Percentiles rank a stretch among this genome's conserved stretches.
Conservation (phyloP, 2,329 filamentous ascomycete species). For the Hypoxylon sp. region DNA sequence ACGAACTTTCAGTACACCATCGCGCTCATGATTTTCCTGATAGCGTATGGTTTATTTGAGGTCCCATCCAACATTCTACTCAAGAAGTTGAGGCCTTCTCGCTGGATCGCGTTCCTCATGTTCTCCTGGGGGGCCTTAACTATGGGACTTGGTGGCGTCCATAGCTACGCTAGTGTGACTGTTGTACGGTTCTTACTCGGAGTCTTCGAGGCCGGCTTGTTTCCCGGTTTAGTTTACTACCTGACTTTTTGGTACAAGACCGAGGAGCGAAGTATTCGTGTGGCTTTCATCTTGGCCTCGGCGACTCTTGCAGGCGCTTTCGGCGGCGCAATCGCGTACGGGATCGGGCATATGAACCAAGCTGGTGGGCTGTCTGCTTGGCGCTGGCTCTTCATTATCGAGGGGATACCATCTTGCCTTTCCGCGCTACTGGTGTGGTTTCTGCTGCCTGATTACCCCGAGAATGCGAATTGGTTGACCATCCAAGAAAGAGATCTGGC, state of each 20-base stretch:
- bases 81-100: constrained; percentile 63
- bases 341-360: constrained; percentile 79
- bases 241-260: constrained; percentile 68
- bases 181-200: constrained; percentile 64
- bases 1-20: constrained; percentile 55
- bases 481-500: constrained; percentile 70
- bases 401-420: constrained; percentile 60
- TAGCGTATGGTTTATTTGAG: constrained; percentile 49
- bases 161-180: constrained; percentile 60
- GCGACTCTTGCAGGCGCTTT: constrained; percentile 80
- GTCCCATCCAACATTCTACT: constrained; percentile 54
- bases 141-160: constrained; percentile 62
- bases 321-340: constrained; percentile 80
- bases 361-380: constrained; percentile 74
- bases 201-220: constrained; percentile 60
- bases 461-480: constrained; percentile 73
- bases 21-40: constrained; percentile 57
- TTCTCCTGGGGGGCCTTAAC: constrained; percentile 64
- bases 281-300: constrained; percentile 66
- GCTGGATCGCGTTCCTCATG: constrained; percentile 66
- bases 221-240: constrained; percentile 58
- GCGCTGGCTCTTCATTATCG: constrained; percentile 75
- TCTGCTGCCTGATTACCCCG: constrained; percentile 74
- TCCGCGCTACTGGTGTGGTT: constrained; percentile 70
- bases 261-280: constrained; percentile 63